Base-by-base conservation (phyloP, 139 green algal species). In the Chlorella sp. region DNA sequence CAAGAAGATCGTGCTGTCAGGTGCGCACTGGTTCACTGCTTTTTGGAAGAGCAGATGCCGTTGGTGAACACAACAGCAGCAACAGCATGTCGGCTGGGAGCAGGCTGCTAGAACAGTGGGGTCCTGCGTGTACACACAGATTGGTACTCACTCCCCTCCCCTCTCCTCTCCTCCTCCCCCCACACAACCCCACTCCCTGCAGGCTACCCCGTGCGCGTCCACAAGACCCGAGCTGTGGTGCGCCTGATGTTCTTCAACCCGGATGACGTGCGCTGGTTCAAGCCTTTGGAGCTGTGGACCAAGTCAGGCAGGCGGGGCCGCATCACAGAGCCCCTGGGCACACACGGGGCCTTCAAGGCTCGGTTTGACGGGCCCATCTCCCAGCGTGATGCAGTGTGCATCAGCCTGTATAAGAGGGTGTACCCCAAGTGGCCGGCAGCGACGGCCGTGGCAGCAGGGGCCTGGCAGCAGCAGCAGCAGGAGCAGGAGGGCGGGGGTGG, bases 241-340 rank as follows among this genome's bases (percentile, higher is more conserved):
- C 80, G 86, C 3, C 94, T 88, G 77, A 98, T 99, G 95, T 99
- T 98, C 82, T 86, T 94, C 83, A 89, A 87, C 70, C 88, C 93
- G 2, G 93, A 97, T 27, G 73, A 79, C 66, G 74, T 79, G 30
- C 83, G 88, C 20, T 99, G 92, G 92, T 97, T 96, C 83, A 80
- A 77, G 55, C 95, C 95, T 0, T 67, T 98, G 59, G 94, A 98
- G 78, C 80, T 99, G 67, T 79, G 70, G 33, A 79, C 73, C 27
- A 95, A 96, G 78, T 82, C 83, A 59, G 95, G 95, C 6, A 79
- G 91, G 1, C 86, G 91, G 17, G 95, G 95, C 20, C 86, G 91
- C 67, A 99, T 99, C 74, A 89, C 85, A 29, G 94, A 99, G 84
- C 86, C 95, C 10, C 49, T 99, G 20, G 95, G 65, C 64, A 98